Evolutionary conservation across 108 stramenopile genomes (phyloP).

Genomic region (Fragilariopsis cylindrus): DNA sequence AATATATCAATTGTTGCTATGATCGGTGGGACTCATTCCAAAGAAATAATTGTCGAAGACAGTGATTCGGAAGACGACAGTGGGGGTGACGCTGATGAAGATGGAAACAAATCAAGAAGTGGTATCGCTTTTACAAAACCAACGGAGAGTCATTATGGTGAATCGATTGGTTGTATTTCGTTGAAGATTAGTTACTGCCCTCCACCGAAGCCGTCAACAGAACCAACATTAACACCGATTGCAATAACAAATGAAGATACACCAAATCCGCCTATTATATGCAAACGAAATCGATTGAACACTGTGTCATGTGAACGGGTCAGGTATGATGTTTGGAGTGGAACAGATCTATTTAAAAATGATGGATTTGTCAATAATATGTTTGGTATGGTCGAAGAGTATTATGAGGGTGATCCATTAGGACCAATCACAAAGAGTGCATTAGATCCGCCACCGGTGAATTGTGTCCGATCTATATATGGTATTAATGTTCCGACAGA

Average conservation of each 20-base stretch:
- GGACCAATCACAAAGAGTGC: constrained; percentile 19
- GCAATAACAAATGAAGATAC: constrained; percentile 7
- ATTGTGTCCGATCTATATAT: constrained; percentile 52
- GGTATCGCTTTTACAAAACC: background rate
- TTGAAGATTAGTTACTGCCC: constrained; percentile 9
- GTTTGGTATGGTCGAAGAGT: constrained; percentile 9
- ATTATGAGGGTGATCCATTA: constrained; percentile 32
- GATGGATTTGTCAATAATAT: constrained; percentile 28
- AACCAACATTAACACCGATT: background rate
- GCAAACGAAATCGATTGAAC: background rate
- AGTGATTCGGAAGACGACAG: constrained; percentile 1
- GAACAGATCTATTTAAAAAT: constrained; percentile 30
- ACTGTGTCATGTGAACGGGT: background rate
- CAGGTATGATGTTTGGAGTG: constrained; percentile 12
- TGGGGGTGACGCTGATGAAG: background rate
- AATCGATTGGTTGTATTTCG: constrained; percentile 1
- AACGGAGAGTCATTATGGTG: background rate
- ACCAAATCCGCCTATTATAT: background rate
- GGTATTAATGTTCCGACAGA: constrained; percentile 63
- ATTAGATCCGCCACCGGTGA: constrained; percentile 52
- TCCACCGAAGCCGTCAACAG: background rate
- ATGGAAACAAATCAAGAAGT: background rate
- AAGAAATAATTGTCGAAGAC: background rate
- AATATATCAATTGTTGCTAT: background rate
- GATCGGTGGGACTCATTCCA: background rate